phyloP scores from a whole-genome alignment of 2,329 filamentous ascomycete genomes.

The Karstenula rhodostoma region DNA sequence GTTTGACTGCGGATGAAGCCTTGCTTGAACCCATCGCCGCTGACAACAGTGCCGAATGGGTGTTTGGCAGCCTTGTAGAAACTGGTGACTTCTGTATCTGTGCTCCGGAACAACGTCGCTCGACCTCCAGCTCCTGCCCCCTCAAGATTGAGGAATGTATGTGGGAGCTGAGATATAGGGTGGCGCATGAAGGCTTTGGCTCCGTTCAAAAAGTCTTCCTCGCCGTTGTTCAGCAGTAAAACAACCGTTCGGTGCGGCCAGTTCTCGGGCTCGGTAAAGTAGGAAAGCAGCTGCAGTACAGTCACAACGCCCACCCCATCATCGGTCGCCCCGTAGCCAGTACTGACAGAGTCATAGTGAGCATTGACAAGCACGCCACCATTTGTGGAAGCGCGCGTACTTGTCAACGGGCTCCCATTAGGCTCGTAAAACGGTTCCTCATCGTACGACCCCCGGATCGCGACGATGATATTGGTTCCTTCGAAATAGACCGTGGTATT shows the following conservation, averaged over 20 bases:
- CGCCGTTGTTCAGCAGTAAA: constrained; percentile 90
- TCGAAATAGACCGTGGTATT: constrained; percentile 79
- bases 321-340: constrained; percentile 91
- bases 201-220: constrained; percentile 91
- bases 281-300: constrained; percentile 82
- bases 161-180: constrained; percentile 79
- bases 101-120: constrained; percentile 85
- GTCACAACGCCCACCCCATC: constrained; percentile 91
- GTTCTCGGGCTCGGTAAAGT: constrained; percentile 75
- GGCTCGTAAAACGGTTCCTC: constrained; percentile 76
- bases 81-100: constrained; percentile 83
- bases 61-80: constrained; percentile 76
- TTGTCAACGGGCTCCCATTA: constrained; percentile 50
- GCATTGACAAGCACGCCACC: constrained; percentile 92
- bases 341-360: constrained; percentile 93
- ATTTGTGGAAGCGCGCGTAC: constrained; percentile 55
- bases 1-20: constrained; percentile 85
- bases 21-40: constrained; percentile 81
- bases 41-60: constrained; percentile 85
- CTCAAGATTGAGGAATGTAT: constrained; percentile 93
- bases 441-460: constrained; percentile 82
- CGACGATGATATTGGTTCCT: constrained; percentile 89
- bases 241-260: constrained; percentile 83
- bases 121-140: constrained; percentile 91
- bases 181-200: constrained; percentile 85